A percentile compares a stretch with the other conserved stretches of the same genome.
Conservation (phyloP, 495 filamentous ascomycete genomes). For the Letharia lupina region DNA sequence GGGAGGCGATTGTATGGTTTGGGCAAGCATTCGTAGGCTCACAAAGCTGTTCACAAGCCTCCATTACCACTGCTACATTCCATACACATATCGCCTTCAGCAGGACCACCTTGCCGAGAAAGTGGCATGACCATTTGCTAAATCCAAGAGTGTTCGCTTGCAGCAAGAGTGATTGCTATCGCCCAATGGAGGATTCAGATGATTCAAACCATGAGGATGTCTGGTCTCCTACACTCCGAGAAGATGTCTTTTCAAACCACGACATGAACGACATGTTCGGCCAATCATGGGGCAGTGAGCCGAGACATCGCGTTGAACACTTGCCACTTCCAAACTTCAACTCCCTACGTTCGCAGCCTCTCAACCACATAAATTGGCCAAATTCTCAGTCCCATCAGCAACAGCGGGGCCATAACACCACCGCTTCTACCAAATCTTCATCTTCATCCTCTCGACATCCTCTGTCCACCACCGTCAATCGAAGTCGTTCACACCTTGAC, state of each 20-base stretch:
- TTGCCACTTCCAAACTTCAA: slow-evolving; percentile 13
- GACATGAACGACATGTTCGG: background rate
- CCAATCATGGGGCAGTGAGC: slow-evolving; percentile 4
- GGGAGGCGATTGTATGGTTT: background rate
- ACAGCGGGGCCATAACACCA: background rate
- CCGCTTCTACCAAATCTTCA: background rate
- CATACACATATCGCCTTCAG: background rate
- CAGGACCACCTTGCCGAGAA: background rate
- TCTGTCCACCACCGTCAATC: background rate
- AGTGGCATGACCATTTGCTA: background rate
- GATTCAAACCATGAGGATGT: slow-evolving; percentile 12
- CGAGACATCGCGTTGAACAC: background rate
- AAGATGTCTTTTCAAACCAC: slow-evolving; percentile 10
- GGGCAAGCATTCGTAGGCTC: background rate
- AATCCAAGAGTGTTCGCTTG: background rate
- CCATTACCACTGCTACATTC: too few species aligned
- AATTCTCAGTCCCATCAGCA: slow-evolving; percentile 6
- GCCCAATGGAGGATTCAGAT: slow-evolving; percentile 13
- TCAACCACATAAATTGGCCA: slow-evolving; percentile 5
- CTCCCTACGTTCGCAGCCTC: slow-evolving; percentile 10
- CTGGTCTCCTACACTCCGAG: slow-evolving; percentile 13
- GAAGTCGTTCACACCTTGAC: slow-evolving; percentile 17
- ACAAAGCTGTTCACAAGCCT: background rate
- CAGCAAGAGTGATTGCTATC: background rate
- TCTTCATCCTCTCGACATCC: background rate